Conservation (phyloP, 345 rosid genomes). For the Zanthoxylum bungeanum region DNA sequence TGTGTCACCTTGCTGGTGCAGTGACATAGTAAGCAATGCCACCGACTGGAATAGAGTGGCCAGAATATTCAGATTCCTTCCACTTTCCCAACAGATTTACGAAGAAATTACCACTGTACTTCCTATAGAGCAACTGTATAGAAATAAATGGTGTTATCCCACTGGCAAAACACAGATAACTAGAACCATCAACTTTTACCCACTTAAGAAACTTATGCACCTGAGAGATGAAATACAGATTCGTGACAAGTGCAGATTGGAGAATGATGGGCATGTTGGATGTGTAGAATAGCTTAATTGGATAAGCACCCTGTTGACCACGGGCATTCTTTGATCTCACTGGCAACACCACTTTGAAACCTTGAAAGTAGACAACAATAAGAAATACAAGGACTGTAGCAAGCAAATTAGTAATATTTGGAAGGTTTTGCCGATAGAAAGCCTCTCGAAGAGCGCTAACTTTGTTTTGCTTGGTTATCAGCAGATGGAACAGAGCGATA, state of each 20-base stretch:
- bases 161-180: background rate
- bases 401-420: slow-evolving; percentile 72
- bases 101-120: slow-evolving; percentile 61
- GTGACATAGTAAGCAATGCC: slow-evolving; percentile 71
- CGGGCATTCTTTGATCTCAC: slow-evolving; percentile 77
- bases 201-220: slow-evolving; percentile 19
- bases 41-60: slow-evolving; percentile 68
- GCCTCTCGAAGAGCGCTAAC: slow-evolving; percentile 69
- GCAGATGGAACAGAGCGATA: slow-evolving; percentile 62
- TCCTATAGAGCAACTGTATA: slow-evolving; percentile 63
- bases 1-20: slow-evolving; percentile 57
- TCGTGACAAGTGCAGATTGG: slow-evolving; percentile 74
- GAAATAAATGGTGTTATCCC: slow-evolving; percentile 4
- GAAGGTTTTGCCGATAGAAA: slow-evolving; percentile 70
- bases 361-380: slow-evolving; percentile 71
- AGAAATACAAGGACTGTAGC: slow-evolving; percentile 62
- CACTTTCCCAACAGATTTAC: slow-evolving; percentile 69
- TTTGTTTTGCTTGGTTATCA: slow-evolving; percentile 58
- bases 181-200: background rate
- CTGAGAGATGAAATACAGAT: slow-evolving; percentile 73
- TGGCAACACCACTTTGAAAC: slow-evolving; percentile 67
- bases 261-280: slow-evolving; percentile 84
- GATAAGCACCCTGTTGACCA: slow-evolving; percentile 78
- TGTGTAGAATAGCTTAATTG: slow-evolving; percentile 73
- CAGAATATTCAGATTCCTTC: slow-evolving; percentile 71